phyloP scores from a whole-genome alignment of 1,284 basidiomycete species.

The Rhodotorula mucilaginosa region DNA sequence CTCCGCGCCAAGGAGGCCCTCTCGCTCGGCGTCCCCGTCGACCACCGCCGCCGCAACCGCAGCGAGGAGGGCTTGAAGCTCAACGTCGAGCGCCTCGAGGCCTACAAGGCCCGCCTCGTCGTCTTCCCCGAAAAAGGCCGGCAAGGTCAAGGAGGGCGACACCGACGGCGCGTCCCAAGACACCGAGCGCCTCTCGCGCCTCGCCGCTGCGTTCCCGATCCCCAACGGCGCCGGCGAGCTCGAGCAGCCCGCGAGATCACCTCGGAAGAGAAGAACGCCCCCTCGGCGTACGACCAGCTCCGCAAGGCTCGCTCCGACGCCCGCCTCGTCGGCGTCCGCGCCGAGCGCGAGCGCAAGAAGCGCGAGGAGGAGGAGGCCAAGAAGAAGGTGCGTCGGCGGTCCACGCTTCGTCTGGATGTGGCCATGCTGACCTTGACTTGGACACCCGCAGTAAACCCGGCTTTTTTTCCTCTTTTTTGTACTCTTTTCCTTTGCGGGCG shows the following conservation, averaged over 20 bases:
- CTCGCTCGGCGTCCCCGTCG: constrained; percentile 90
- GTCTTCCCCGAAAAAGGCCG: constrained; percentile 89
- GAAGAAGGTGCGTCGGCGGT: constrained; percentile 4
- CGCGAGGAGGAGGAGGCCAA: constrained; percentile 70
- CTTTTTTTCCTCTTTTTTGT: background rate
- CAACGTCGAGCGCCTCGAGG: constrained; percentile 92
- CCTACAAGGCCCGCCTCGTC: constrained; percentile 73
- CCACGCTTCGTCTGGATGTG: background rate
- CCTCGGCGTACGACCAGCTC: constrained; percentile 78
- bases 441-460: background rate
- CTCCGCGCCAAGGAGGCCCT: constrained; percentile 91
- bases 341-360: constrained; percentile 65
- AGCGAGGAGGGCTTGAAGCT: constrained; percentile 95
- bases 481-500: background rate
- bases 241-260: constrained; percentile 94
- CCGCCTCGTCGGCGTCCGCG: constrained; percentile 83
- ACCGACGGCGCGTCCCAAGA: constrained; percentile 82
- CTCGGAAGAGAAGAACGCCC: constrained; percentile 81
- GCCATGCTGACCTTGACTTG: background rate
- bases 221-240: constrained; percentile 60
- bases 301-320: constrained; percentile 80
- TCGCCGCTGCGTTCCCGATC: constrained; percentile 57
- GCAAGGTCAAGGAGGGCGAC: constrained; percentile 94
- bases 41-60: constrained; percentile 92
- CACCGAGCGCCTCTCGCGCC: constrained; percentile 69